Conservation (phyloP, 116 monocot genomes). For the Phalaenopsis hybrid region DNA sequence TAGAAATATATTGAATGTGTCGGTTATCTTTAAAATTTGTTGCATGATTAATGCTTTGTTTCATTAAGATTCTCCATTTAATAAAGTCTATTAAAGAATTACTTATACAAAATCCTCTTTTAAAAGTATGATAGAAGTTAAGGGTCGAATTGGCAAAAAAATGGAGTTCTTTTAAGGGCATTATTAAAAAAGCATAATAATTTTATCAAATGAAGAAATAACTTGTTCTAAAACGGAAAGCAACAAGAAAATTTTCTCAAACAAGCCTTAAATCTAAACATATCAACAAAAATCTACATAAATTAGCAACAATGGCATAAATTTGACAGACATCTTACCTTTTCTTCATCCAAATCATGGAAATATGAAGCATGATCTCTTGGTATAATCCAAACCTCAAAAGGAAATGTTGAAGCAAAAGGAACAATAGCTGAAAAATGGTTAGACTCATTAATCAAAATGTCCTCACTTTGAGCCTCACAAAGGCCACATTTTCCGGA, state of each 20-base stretch:
- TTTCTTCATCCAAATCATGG: constrained; percentile 68
- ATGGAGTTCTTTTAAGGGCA: too few species aligned
- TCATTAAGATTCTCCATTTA: too few species aligned
- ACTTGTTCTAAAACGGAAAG: too few species aligned
- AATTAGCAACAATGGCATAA: not conserved
- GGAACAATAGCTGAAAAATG: constrained; percentile 79
- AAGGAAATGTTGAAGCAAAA: constrained; percentile 78
- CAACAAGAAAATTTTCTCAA: too few species aligned
- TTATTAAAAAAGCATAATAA: too few species aligned
- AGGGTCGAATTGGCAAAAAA: too few species aligned
- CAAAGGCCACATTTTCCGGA: constrained; percentile 73
- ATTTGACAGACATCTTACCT: constrained; percentile 31
- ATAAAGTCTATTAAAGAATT: too few species aligned
- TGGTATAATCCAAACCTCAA: constrained; percentile 93
- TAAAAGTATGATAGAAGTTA: too few species aligned
- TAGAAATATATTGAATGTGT: not conserved
- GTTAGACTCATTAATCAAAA: constrained; percentile 47
- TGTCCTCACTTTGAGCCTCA: constrained; percentile 29
- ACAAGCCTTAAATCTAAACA: not conserved
- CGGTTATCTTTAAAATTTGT: not conserved
- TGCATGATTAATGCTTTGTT: not conserved
- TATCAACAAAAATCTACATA: not conserved
- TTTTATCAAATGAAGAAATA: too few species aligned
- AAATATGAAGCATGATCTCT: constrained; percentile 65
- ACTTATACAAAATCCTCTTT: too few species aligned